Percentiles rank a stretch among this genome's conserved stretches.
Conservation (phyloP, 345 rosid species). For the Rhodamnia argentea region DNA sequence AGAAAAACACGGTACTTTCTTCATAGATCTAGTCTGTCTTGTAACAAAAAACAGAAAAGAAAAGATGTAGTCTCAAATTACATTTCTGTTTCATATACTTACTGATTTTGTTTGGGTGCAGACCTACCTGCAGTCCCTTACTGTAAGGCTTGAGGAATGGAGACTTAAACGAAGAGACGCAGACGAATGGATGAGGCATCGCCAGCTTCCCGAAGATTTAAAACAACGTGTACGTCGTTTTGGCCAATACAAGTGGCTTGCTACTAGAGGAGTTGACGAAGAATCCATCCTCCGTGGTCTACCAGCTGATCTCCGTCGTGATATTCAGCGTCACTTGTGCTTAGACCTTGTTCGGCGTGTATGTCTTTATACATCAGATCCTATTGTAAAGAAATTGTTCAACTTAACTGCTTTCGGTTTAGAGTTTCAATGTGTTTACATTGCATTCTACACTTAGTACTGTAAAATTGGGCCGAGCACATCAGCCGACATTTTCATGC, state of each 20-base stretch:
- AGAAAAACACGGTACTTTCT: not conserved
- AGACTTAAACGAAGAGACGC: conserved; percentile 85
- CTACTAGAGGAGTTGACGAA: conserved; percentile 88
- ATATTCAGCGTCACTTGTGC: conserved; percentile 84
- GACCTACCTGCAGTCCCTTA: conserved; percentile 87
- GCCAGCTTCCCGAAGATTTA: conserved; percentile 82
- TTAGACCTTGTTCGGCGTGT: conserved; percentile 90
- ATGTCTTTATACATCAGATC: conserved; percentile 5
- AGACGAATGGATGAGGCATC: conserved; percentile 95
- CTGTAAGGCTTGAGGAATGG: conserved; percentile 91
- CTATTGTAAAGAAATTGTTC: not conserved
- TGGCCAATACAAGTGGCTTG: conserved; percentile 83
- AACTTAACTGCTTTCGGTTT: not conserved
- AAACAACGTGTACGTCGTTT: conserved; percentile 53
- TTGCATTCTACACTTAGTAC: not conserved
- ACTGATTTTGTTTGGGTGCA: conserved; percentile 9
- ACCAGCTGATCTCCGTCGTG: conserved; percentile 87
- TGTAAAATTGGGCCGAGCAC: not conserved
- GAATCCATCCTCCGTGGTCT: conserved; percentile 61
- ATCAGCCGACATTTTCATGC: not conserved
- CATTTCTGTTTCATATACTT: not conserved
- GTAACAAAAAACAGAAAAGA: not conserved
- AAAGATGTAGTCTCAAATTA: not conserved
- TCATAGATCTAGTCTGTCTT: not conserved
- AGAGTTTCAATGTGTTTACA: not conserved